phyloP scores from a whole-genome alignment of 1,284 basidiomycete genomes.

The Sphaerobolus stellatus region DNA sequence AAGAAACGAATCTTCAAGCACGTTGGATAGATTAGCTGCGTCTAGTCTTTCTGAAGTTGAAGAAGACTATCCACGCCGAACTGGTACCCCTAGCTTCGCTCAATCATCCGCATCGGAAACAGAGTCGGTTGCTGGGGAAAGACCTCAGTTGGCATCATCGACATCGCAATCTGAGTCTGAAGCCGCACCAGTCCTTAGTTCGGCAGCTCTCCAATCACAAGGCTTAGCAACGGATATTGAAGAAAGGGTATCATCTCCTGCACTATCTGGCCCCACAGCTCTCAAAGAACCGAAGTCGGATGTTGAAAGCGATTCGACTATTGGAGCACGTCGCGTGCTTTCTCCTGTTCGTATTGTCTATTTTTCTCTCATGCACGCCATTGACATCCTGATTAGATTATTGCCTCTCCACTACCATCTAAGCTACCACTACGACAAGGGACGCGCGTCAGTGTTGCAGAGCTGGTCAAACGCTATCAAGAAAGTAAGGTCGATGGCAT shows the following conservation, averaged over 20 bases:
- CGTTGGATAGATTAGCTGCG: constrained; percentile 56
- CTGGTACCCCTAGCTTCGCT: constrained; percentile 20
- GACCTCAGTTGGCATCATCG: not conserved
- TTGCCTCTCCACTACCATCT: too few relatives aligned
- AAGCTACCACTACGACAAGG: constrained; percentile 66
- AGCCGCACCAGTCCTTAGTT: constrained; percentile 16
- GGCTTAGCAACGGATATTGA: constrained; percentile 27
- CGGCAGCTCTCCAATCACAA: constrained; percentile 31
- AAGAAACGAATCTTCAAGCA: constrained; percentile 50
- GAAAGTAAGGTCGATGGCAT: constrained; percentile 67
- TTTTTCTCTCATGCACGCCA: too few relatives aligned
- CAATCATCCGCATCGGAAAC: constrained; percentile 58
- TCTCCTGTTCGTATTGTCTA: constrained; percentile 5
- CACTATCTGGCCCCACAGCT: constrained; percentile 6
- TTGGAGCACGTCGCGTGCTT: constrained; percentile 60
- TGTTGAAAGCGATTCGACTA: constrained; percentile 85
- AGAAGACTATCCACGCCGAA: constrained; percentile 44
- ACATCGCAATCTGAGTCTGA: constrained; percentile 40
- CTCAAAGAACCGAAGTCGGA: constrained; percentile 43
- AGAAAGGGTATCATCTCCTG: constrained; percentile 9
- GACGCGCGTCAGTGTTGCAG: constrained; percentile 71
- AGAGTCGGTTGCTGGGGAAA: constrained; percentile 24
- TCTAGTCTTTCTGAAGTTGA: constrained; percentile 78
- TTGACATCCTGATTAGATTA: too few relatives aligned
- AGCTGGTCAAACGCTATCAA: constrained; percentile 82